A percentile compares a stretch with the other conserved stretches of the same genome.
phyloP scores from a whole-genome alignment of 2,329 filamentous ascomycete species.

The Ophiosphaerella korrae region DNA sequence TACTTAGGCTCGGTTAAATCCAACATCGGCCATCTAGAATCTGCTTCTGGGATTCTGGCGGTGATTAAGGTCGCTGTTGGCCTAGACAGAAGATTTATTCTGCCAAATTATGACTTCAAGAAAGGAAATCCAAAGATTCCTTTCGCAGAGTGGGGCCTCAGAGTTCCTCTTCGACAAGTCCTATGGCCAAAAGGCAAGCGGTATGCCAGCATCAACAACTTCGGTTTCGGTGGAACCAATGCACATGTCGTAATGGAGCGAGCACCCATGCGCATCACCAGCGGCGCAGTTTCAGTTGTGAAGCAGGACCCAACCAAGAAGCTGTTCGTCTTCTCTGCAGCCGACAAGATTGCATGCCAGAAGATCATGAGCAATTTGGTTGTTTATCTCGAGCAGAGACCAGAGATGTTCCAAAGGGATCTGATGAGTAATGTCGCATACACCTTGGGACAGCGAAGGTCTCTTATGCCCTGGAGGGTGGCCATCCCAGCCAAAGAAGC shows the following conservation, averaged over 20 bases:
- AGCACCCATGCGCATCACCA: no score
- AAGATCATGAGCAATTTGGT: conserved; percentile 27
- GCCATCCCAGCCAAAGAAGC: conserved; percentile 25
- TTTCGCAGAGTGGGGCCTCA: conserved; percentile 28
- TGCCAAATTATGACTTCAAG: conserved; percentile 46
- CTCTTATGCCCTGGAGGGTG: conserved; percentile 25
- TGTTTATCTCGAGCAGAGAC: conserved; percentile 31
- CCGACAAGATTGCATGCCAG: conserved; percentile 21
- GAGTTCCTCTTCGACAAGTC: conserved; percentile 15
- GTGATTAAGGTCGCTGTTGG: conserved; percentile 48
- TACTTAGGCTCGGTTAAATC: conserved; percentile 37
- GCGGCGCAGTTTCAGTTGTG: no score
- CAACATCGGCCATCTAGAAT: conserved; percentile 42
- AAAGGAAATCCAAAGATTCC: conserved; percentile 38
- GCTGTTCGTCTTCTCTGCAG: conserved; percentile 26
- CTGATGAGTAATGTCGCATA: conserved; percentile 31
- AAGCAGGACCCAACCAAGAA: conserved; percentile 3
- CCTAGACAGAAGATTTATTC: conserved; percentile 46
- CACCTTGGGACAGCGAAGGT: conserved; percentile 28
- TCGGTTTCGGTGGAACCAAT: conserved; percentile 53
- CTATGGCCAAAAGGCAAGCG: conserved; percentile 29
- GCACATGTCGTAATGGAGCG: background rate
- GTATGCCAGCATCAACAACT: conserved; percentile 54
- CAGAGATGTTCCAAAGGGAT: conserved; percentile 31
- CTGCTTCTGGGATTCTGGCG: conserved; percentile 24